These are phyloP conservation scores for Apophysomyces trapeziformis DNA, from an alignment of 371 early-diverging fungal genomes.

Conservation along the genomic window DNA sequence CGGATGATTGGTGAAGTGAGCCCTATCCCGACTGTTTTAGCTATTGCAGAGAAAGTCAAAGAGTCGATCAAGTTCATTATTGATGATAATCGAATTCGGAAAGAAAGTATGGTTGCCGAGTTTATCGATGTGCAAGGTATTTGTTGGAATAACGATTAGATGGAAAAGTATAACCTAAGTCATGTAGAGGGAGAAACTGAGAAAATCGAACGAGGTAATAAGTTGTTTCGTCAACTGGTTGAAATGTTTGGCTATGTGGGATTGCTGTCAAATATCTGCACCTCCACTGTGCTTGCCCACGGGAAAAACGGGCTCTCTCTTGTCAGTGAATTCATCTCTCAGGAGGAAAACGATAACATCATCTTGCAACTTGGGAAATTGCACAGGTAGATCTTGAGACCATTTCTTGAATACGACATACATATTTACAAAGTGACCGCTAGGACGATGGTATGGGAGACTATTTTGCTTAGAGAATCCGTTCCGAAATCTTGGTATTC, in stretches of 20 bases:
- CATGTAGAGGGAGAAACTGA: constrained; percentile 47
- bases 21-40: constrained; percentile 51
- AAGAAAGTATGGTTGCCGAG: constrained; percentile 41
- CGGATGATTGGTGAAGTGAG: constrained; percentile 73
- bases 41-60: constrained; percentile 57
- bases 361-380: constrained; percentile 65
- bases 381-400: constrained; percentile 52
- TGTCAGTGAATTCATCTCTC: constrained; percentile 62
- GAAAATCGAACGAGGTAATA: constrained; percentile 55
- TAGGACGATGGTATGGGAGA: constrained; percentile 74
- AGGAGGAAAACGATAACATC: constrained; percentile 54
- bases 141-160: background rate
- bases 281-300: constrained; percentile 68
- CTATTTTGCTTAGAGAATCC: constrained; percentile 58
- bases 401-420: background rate
- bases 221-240: constrained; percentile 60
- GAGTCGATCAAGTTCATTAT: constrained; percentile 46
- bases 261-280: constrained; percentile 77
- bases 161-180: no score
- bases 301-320: constrained; percentile 66
- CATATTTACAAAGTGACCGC: background rate
- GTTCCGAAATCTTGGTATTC: constrained; percentile 76
- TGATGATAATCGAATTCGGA: constrained; percentile 34
- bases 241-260: constrained; percentile 67
- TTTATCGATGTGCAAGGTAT: constrained; percentile 57